A percentile compares a stretch with the other conserved stretches of the same genome.
Conservation (phyloP, 1,284 basidiomycete species). For the Apiotrichum gracile region DNA sequence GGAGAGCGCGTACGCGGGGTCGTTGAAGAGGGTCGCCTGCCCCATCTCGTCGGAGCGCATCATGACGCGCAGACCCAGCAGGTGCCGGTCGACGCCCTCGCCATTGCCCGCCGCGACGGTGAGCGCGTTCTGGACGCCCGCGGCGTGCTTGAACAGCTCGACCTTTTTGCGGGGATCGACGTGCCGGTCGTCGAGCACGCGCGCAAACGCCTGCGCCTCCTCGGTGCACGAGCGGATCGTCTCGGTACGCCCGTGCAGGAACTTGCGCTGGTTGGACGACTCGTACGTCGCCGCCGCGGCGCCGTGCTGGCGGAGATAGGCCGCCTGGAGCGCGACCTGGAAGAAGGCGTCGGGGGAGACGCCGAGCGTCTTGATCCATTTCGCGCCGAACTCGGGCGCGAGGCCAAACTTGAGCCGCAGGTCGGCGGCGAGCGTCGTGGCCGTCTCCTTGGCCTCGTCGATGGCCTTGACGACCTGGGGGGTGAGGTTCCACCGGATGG, state of each 20-base stretch:
- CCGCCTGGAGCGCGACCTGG: conserved; percentile 14
- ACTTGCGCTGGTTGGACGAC: conserved; percentile 7
- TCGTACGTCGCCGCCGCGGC: conserved; percentile 10
- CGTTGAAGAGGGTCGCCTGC: conserved; percentile 3
- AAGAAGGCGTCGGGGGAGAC: conserved; percentile 14
- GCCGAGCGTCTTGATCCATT: conserved; percentile 14
- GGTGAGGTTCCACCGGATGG: conserved; percentile 8
- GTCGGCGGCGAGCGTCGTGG: conserved; percentile 4
- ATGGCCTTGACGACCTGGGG: conserved; percentile 1
- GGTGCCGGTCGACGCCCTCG: conserved; percentile 13
- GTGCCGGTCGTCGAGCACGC: conserved; percentile 2
- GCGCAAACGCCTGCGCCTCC: conserved; percentile 2
- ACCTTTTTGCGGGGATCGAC: not conserved
- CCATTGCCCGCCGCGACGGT: conserved; percentile 1
- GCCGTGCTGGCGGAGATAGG: conserved; percentile 10
- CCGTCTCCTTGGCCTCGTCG: not conserved
- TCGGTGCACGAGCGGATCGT: conserved; percentile 9
- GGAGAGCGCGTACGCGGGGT: conserved; percentile 6
- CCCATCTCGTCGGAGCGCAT: conserved; percentile 4
- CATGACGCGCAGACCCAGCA: conserved; percentile 12
- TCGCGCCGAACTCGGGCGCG: conserved; percentile 4
- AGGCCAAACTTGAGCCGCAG: conserved; percentile 3
- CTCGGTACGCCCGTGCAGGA: conserved; percentile 14
- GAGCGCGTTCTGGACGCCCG: conserved; percentile 3
- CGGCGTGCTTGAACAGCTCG: conserved; percentile 8